A percentile compares a stretch with the other conserved stretches of the same genome.
Evolutionary conservation across 495 filamentous ascomycete species (phyloP).

Genomic region (Penicillium salamii): DNA sequence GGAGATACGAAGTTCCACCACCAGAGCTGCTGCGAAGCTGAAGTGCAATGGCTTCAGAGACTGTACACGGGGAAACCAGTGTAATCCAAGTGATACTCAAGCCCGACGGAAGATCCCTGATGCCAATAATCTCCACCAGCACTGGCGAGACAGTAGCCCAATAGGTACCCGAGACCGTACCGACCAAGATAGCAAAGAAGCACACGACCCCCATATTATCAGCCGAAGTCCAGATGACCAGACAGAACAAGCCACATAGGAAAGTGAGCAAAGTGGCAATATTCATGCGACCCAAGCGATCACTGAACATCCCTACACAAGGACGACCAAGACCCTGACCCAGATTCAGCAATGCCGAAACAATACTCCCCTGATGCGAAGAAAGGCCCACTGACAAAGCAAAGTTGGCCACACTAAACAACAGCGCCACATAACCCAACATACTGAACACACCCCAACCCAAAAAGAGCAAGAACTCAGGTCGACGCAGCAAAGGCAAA

Average conservation of each 20-base stretch:
- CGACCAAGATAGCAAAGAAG: conserved; percentile 69
- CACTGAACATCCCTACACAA: conserved; percentile 70
- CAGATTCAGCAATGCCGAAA: conserved; percentile 71
- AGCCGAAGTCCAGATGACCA: conserved; percentile 73
- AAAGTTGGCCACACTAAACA: conserved; percentile 77
- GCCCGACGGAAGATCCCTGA: conserved; percentile 67
- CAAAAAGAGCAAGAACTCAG: conserved; percentile 62
- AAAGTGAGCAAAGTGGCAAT: conserved; percentile 64
- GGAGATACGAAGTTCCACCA: conserved; percentile 48
- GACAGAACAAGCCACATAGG: conserved; percentile 60
- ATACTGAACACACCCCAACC: conserved; percentile 69
- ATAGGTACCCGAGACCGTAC: conserved; percentile 68
- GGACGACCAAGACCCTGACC: conserved; percentile 68
- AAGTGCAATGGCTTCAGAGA: conserved; percentile 74
- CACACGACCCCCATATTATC: conserved; percentile 63
- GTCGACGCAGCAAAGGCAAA: conserved; percentile 54
- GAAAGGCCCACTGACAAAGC: conserved; percentile 64
- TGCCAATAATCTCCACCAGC: conserved; percentile 72
- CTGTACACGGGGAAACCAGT: conserved; percentile 68
- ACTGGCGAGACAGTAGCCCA: conserved; percentile 72
- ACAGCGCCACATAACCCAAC: conserved; percentile 71
- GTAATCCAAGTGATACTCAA: conserved; percentile 75
- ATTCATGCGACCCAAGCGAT: conserved; percentile 70
- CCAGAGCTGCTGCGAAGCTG: conserved; percentile 49
- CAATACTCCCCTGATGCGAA: conserved; percentile 63